A percentile compares a stretch with the other conserved stretches of the same genome.
Evolutionary conservation across 1,284 basidiomycete genomes (phyloP).

Genomic region (Ceratobasidium sp.): DNA sequence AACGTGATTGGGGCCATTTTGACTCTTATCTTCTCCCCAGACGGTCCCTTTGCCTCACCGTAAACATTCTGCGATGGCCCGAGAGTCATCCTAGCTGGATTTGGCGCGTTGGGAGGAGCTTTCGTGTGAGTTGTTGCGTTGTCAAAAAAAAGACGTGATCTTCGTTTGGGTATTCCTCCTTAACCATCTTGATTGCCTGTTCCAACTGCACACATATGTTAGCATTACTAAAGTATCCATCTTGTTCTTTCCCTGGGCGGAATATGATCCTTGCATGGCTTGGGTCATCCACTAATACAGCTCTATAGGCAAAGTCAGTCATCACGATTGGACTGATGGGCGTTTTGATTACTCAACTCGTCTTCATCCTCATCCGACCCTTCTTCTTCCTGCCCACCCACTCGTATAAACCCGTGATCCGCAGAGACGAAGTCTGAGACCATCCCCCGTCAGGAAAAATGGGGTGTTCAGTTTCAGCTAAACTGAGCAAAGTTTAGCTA

Average conservation of each 20-base stretch:
- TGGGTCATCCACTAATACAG: too few relatives aligned
- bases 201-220: slow-evolving; percentile 56
- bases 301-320: slow-evolving; percentile 50
- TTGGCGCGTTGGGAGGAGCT: slow-evolving; percentile 56
- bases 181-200: slow-evolving; percentile 58
- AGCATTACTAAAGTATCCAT: slow-evolving; percentile 61
- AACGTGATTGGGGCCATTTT: slow-evolving; percentile 45
- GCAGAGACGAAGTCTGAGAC: slow-evolving; percentile 64
- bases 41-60: background rate
- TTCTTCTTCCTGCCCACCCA: too few relatives aligned
- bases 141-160: slow-evolving; percentile 59
- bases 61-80: slow-evolving; percentile 14
- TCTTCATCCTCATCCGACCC: slow-evolving; percentile 53
- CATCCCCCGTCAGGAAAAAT: too few relatives aligned
- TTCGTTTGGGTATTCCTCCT: slow-evolving; percentile 54
- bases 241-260: slow-evolving; percentile 64
- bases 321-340: too few relatives aligned
- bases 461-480: too few relatives aligned
- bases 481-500: too few relatives aligned
- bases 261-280: slow-evolving; percentile 55
- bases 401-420: slow-evolving; percentile 60
- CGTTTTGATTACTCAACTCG: background rate
- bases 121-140: slow-evolving; percentile 61
- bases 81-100: slow-evolving; percentile 57
- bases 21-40: slow-evolving; percentile 53